Percentiles rank a stretch among this genome's conserved stretches.
phyloP scores from a whole-genome alignment of 306 rosid species.

The Prosopis cineraria region DNA sequence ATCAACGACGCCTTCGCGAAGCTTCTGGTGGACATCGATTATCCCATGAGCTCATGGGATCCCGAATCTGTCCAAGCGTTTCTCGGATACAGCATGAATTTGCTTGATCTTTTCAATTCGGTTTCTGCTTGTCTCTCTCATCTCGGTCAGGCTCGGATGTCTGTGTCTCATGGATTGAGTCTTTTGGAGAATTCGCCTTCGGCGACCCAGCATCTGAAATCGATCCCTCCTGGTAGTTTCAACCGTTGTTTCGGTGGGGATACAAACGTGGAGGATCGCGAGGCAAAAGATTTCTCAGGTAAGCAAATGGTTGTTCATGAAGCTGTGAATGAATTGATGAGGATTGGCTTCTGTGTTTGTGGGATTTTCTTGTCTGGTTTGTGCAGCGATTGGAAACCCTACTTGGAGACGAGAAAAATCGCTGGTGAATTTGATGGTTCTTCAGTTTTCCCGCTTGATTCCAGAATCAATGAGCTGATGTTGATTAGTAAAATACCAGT shows the following conservation, averaged over 20 bases:
- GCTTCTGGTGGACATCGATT: constrained; percentile 59
- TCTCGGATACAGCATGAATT: constrained; percentile 50
- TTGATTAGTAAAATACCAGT: constrained; percentile 22
- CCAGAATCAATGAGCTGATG: constrained; percentile 25
- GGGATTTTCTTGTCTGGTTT: constrained; percentile 63
- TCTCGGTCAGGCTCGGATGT: constrained; percentile 51
- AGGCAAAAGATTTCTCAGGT: constrained; percentile 27
- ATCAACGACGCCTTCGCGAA: constrained; percentile 63
- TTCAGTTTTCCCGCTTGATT: constrained; percentile 42
- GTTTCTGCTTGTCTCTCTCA: constrained; percentile 54
- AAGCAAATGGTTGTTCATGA: constrained; percentile 48
- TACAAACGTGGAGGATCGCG: constrained; percentile 8
- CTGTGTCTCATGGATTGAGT: constrained; percentile 58
- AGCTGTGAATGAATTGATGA: constrained; percentile 60
- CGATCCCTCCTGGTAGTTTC: constrained; percentile 35
- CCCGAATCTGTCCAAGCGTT: constrained; percentile 53
- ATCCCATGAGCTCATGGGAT: constrained; percentile 63
- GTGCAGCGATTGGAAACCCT: constrained; percentile 45
- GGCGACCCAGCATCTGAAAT: constrained; percentile 48
- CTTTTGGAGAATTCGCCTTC: constrained; percentile 47
- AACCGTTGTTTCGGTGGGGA: constrained; percentile 26
- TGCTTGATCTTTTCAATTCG: constrained; percentile 64
- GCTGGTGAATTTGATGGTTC: constrained; percentile 46
- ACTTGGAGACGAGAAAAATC: constrained; percentile 45
- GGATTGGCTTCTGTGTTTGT: constrained; percentile 59